Evolutionary conservation across 306 rosid species (phyloP).

Genomic region (Vigna mungo): DNA sequence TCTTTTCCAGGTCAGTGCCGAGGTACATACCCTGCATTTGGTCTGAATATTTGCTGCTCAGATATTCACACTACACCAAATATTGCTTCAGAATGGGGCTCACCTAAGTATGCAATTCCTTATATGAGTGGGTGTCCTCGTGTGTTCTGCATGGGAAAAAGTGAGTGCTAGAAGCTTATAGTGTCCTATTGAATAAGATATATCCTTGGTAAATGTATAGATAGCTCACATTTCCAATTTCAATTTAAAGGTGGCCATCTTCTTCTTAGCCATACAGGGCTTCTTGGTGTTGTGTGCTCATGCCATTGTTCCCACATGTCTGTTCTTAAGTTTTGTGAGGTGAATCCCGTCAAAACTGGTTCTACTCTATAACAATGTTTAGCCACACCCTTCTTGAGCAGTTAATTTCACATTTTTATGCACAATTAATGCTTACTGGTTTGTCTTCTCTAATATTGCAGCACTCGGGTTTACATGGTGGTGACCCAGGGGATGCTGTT

Average conservation of each 20-base stretch:
- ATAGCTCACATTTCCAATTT: constrained; percentile 41
- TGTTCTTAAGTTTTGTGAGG: constrained; percentile 76
- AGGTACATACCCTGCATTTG: constrained; percentile 17
- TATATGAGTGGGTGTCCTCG: constrained; percentile 48
- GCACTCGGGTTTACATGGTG: constrained; percentile 68
- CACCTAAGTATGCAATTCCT: constrained; percentile 33
- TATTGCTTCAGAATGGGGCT: constrained; percentile 18
- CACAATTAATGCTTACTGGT: constrained; percentile 30
- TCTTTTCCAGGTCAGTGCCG: constrained; percentile 32
- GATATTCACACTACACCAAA: constrained; percentile 37
- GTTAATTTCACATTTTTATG: constrained; percentile 24
- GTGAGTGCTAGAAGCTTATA: constrained; percentile 40
- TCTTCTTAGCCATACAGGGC: constrained; percentile 54
- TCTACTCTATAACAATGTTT: constrained; percentile 2
- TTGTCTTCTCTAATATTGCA: constrained; percentile 47
- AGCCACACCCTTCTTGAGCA: constrained; percentile 8
- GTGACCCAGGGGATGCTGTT: constrained; percentile 66
- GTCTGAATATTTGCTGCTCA: constrained; percentile 26
- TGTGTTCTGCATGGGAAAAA: constrained; percentile 54
- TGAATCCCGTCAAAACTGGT: constrained; percentile 34
- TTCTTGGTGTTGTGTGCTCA: constrained; percentile 71
- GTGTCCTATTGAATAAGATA: constrained; percentile 24
- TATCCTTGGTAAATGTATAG: constrained; percentile 15
- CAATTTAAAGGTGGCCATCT: constrained; percentile 51
- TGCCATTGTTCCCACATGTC: constrained; percentile 77